Evolutionary conservation across 1,284 basidiomycete genomes (phyloP).

Genomic region (Schizophyllum amplum): DNA sequence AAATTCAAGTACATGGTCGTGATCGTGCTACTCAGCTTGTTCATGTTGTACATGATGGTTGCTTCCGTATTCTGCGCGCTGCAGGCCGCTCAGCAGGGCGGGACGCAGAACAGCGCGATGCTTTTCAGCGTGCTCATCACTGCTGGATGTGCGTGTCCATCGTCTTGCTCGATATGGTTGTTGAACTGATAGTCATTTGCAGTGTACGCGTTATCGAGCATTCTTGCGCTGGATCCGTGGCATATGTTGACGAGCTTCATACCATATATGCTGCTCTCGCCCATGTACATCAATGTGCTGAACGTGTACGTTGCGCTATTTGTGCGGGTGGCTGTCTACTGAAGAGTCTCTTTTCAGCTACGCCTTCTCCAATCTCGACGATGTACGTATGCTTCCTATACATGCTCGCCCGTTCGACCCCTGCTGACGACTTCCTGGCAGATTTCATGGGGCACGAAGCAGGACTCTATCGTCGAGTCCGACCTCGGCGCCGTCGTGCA

Average conservation of each 20-base stretch:
- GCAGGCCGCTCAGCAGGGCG: constrained; percentile 57
- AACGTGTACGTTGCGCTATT: constrained; percentile 56
- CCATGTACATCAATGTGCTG: constrained; percentile 84
- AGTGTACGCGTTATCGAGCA: constrained; percentile 70
- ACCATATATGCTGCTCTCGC: constrained; percentile 83
- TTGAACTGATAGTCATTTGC: constrained; percentile 3
- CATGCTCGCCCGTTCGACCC: not conserved
- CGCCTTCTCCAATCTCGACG: constrained; percentile 78
- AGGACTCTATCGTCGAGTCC: constrained; percentile 57
- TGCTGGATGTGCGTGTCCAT: constrained; percentile 60
- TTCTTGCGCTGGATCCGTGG: constrained; percentile 92
- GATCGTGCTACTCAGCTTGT: constrained; percentile 66
- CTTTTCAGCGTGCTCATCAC: constrained; percentile 81
- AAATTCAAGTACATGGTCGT: constrained; percentile 82
- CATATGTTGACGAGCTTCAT: constrained; percentile 88
- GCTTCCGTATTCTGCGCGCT: constrained; percentile 72
- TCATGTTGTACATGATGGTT: constrained; percentile 78
- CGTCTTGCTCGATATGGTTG: not conserved
- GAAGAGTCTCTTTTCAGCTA: constrained; percentile 36
- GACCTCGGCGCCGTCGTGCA: constrained; percentile 80
- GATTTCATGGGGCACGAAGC: constrained; percentile 92
- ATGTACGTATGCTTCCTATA: constrained; percentile 47
- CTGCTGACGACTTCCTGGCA: constrained; percentile 17
- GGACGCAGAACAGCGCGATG: constrained; percentile 66
- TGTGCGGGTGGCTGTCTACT: constrained; percentile 6